phyloP scores from a whole-genome alignment of 495 filamentous ascomycete species.

The Bombardia bombarda region DNA sequence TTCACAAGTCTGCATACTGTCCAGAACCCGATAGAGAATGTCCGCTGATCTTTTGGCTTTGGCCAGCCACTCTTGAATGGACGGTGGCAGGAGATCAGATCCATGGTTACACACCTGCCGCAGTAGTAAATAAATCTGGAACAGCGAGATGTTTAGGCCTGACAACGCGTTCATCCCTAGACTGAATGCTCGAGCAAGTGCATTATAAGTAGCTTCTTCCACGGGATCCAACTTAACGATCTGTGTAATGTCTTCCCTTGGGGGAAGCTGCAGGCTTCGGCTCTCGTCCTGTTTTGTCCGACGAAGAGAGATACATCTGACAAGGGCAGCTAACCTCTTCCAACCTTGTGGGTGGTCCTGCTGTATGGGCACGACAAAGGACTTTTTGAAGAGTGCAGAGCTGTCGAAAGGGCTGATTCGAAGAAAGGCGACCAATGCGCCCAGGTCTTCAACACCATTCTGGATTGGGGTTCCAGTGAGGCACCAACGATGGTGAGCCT shows the following conservation, averaged over 20 bases:
- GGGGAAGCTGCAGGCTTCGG: background rate
- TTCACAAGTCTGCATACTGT: background rate
- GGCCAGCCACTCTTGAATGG: background rate
- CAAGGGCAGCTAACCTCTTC: background rate
- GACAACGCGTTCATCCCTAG: background rate
- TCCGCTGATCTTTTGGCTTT: background rate
- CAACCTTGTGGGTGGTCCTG: background rate
- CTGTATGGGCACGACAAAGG: background rate
- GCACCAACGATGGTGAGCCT: background rate
- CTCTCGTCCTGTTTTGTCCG: background rate
- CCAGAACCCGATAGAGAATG: too few species aligned
- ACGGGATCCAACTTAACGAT: background rate
- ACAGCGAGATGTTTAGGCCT: background rate
- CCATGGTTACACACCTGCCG: background rate
- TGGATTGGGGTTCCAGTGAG: background rate
- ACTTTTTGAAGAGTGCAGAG: background rate
- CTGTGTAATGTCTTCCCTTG: background rate
- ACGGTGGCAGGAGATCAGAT: background rate
- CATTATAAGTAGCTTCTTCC: background rate
- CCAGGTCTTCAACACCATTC: constrained; percentile 1
- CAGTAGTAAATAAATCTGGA: background rate
- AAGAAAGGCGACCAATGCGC: background rate
- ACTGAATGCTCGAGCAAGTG: background rate
- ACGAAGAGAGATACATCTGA: background rate
- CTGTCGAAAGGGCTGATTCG: background rate